phyloP scores from a whole-genome alignment of 2,329 filamentous ascomycete species.

The Colletotrichum sp. region DNA sequence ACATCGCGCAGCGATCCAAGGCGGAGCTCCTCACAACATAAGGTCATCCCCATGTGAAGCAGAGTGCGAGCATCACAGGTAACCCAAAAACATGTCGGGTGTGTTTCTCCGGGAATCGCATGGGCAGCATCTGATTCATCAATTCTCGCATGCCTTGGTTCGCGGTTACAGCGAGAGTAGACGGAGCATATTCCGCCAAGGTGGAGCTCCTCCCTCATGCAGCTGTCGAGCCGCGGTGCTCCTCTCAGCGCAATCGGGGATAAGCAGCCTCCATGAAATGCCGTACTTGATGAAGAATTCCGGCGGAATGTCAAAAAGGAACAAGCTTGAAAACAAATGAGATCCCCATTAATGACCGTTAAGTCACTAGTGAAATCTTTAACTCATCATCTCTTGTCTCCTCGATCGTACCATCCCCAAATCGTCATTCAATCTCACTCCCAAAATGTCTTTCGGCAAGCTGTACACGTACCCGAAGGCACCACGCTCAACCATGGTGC shows the following conservation, averaged over 20 bases:
- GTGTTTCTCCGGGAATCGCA: neutral
- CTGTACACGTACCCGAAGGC: neutral
- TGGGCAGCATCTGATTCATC: neutral
- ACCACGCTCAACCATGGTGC: neutral
- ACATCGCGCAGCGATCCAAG: neutral
- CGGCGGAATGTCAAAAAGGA: neutral
- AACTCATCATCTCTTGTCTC: neutral
- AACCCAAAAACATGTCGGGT: fast-evolving
- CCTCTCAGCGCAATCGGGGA: neutral
- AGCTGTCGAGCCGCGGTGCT: neutral
- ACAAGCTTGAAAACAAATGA: neutral
- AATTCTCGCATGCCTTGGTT: neutral
- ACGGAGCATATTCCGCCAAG: neutral
- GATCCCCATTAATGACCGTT: neutral
- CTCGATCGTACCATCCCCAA: neutral
- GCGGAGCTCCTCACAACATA: neutral
- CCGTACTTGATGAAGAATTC: too few species aligned
- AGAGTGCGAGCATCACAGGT: neutral
- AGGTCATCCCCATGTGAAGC: neutral
- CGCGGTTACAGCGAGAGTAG: neutral
- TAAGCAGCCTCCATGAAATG: neutral
- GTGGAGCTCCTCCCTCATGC: neutral
- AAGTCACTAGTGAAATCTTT: neutral
- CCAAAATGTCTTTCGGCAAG: neutral
- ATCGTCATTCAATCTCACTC: neutral